Conservation (phyloP, 768 basidiomycete genomes). For the Pisolithus albus region DNA sequence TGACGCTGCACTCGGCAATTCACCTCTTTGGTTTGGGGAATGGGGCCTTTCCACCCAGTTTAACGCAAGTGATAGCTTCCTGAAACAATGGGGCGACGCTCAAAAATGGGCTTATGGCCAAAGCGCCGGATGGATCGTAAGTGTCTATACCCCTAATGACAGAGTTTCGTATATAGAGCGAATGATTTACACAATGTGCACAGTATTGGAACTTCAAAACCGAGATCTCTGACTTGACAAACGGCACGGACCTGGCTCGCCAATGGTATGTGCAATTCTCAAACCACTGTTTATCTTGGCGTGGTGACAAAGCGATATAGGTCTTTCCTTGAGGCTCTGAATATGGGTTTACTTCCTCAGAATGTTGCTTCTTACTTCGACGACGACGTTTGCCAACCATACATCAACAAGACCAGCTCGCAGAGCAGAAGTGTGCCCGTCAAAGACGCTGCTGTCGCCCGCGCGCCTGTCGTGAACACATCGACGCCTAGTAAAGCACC, state of each 20-base stretch:
- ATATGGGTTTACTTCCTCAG: too few species aligned
- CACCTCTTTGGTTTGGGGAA: slow-evolving; percentile 52
- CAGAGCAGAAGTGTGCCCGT: too few species aligned
- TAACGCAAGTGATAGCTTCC: slow-evolving; percentile 53
- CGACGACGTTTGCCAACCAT: too few species aligned
- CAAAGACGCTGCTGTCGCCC: too few species aligned
- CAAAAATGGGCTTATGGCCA: slow-evolving; percentile 62
- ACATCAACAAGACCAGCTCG: too few species aligned
- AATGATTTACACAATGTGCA: neutral
- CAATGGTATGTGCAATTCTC: neutral
- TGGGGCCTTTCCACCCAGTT: slow-evolving; percentile 64
- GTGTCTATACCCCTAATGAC: slow-evolving; percentile 16
- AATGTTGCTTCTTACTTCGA: too few species aligned
- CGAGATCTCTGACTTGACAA: slow-evolving; percentile 28
- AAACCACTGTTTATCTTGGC: neutral
- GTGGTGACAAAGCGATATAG: neutral
- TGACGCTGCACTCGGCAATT: slow-evolving; percentile 39
- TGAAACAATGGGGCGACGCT: slow-evolving; percentile 66
- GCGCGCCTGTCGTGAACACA: too few species aligned
- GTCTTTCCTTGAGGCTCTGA: neutral
- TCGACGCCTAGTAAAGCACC: too few species aligned
- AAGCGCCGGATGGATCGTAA: slow-evolving; percentile 60
- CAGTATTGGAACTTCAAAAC: slow-evolving; percentile 74
- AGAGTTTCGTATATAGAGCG: neutral
- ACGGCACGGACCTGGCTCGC: neutral